A percentile compares a stretch with the other conserved stretches of the same genome.
Evolutionary conservation across 208 protist species (phyloP).

Genomic region (Leishmania arabica): DNA sequence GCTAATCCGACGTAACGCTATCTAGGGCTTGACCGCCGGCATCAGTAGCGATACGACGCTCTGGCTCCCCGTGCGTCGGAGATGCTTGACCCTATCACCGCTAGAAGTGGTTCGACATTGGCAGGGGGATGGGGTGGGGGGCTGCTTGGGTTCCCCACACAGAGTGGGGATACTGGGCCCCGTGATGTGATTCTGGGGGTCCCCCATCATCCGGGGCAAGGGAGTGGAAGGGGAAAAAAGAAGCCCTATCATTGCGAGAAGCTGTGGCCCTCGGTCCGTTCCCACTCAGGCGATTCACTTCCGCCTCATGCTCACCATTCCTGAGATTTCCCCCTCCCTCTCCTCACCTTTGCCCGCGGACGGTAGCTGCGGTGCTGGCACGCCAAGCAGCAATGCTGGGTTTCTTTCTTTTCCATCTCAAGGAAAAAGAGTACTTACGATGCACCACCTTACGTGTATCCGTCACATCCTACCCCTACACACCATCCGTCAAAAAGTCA

Average conservation of each 20-base stretch:
- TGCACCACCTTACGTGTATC: conserved; percentile 1
- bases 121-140: not conserved
- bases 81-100: not conserved
- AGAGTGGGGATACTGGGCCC: not conserved
- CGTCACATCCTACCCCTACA: not conserved
- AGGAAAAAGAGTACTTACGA: not conserved
- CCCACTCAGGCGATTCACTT: not conserved
- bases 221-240: not conserved
- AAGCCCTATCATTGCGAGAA: not conserved
- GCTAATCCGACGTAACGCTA: not conserved
- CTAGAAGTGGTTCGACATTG: not conserved
- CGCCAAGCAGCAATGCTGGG: not conserved
- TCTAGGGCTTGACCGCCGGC: not conserved
- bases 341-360: not conserved
- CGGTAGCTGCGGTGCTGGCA: not conserved
- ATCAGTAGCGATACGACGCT: not conserved
- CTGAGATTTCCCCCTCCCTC: not conserved
- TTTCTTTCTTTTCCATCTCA: not conserved
- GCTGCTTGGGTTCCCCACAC: not conserved
- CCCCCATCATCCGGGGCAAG: not conserved
- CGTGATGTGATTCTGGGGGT: not conserved
- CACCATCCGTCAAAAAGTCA: not conserved
- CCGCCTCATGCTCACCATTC: not conserved
- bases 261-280: not conserved
- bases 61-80: not conserved